phyloP scores from a whole-genome alignment of 2,329 filamentous ascomycete species.

The Coniella vitis region DNA sequence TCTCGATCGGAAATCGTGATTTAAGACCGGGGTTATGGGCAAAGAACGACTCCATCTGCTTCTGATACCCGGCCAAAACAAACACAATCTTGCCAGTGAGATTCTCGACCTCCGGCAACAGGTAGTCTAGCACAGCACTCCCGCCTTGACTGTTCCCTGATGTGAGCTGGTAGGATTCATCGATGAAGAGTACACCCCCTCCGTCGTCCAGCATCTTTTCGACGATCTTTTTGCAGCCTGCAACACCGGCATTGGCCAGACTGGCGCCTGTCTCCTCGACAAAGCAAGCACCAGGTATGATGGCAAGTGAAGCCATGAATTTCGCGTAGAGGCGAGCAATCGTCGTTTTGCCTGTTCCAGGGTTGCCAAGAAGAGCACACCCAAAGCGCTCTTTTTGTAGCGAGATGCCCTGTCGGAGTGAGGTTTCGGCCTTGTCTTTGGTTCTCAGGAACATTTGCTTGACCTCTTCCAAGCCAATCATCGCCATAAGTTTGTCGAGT shows the following conservation, averaged over 20 bases:
- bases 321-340: slow-evolving; percentile 64
- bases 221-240: slow-evolving; percentile 49
- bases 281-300: slow-evolving; percentile 54
- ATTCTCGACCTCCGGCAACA: slow-evolving; percentile 69
- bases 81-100: slow-evolving; percentile 63
- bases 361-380: slow-evolving; percentile 61
- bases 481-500: slow-evolving; percentile 58
- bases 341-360: slow-evolving; percentile 73
- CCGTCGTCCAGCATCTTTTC: slow-evolving; percentile 48
- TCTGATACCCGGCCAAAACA: slow-evolving; percentile 65
- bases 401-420: slow-evolving; percentile 48
- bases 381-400: slow-evolving; percentile 54
- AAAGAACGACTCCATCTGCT: slow-evolving; percentile 72
- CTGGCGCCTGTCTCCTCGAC: slow-evolving; percentile 62
- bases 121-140: slow-evolving; percentile 57
- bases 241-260: slow-evolving; percentile 56
- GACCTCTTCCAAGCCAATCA: slow-evolving; percentile 65
- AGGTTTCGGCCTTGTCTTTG: slow-evolving; percentile 56
- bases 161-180: slow-evolving; percentile 70
- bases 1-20: slow-evolving; percentile 58
- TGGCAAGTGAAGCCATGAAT: slow-evolving; percentile 55
- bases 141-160: slow-evolving; percentile 52
- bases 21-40: slow-evolving; percentile 65
- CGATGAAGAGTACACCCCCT: slow-evolving; percentile 69
- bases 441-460: slow-evolving; percentile 57